A percentile compares a stretch with the other conserved stretches of the same genome.
These are phyloP conservation scores for Elsinoe australis DNA, from an alignment of 2,329 filamentous ascomycete species.

Conservation along the genomic window DNA sequence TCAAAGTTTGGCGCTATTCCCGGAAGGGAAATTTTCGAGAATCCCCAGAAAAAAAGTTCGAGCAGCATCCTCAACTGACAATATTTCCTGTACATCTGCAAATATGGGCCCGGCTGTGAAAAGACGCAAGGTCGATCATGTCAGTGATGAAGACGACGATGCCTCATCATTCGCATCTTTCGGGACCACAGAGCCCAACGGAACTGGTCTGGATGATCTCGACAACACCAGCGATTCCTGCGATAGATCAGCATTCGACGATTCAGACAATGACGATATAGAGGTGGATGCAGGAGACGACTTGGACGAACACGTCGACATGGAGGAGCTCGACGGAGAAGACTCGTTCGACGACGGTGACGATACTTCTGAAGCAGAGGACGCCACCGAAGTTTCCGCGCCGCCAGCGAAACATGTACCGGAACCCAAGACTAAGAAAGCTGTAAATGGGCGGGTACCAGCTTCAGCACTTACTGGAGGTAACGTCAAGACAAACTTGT, in stretches of 20 bases:
- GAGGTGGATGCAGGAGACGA: constrained; percentile 19
- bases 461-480: constrained; percentile 42
- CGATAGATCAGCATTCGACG: too few relatives aligned
- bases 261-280: too few relatives aligned
- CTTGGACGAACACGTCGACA: constrained; percentile 19
- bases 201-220: background rate
- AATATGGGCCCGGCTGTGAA: constrained; percentile 1
- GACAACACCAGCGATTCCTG: too few relatives aligned
- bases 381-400: background rate
- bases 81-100: background rate
- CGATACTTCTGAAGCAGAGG: constrained; percentile 1
- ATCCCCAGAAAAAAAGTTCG: constrained; percentile 13
- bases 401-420: too few relatives aligned
- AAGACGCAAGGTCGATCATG: constrained; percentile 13
- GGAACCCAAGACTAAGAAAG: constrained; percentile 19
- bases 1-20: constrained; percentile 4
- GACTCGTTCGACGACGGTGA: constrained; percentile 8
- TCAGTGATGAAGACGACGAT: constrained; percentile 23
- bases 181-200: constrained; percentile 14
- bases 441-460: constrained; percentile 17
- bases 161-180: constrained; percentile 30
- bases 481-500: constrained; percentile 58
- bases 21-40: background rate
- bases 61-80: background rate
- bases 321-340: constrained; percentile 18